Evolutionary conservation across 352 stramenopile species (phyloP).

Genomic region (Phytopythium aichiense): DNA sequence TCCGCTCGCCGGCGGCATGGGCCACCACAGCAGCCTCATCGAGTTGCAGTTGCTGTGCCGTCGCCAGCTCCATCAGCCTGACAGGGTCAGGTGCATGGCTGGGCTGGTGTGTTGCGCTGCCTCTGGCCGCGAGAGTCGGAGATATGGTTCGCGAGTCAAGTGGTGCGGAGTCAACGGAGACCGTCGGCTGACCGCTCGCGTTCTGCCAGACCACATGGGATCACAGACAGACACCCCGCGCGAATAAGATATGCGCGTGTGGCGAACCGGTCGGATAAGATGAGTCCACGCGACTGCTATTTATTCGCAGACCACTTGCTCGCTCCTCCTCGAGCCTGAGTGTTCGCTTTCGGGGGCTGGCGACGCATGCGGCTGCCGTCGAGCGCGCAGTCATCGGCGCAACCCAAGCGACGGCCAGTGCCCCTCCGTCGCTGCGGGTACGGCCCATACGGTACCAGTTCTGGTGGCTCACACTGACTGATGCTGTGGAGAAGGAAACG

Average conservation of each 20-base stretch:
- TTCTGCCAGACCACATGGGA: neutral
- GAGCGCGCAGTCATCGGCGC: neutral
- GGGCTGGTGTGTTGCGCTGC: too few relatives aligned
- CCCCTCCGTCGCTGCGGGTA: neutral
- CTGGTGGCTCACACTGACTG: neutral
- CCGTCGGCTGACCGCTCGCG: neutral
- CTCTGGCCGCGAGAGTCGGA: too few relatives aligned
- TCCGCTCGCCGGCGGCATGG: too few relatives aligned
- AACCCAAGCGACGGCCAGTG: neutral
- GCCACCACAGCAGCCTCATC: neutral
- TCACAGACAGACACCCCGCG: neutral
- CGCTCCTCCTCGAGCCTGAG: too few relatives aligned
- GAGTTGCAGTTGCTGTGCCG: too few relatives aligned
- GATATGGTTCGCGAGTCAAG: too few relatives aligned
- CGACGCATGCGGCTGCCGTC: too few relatives aligned
- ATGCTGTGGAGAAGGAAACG: neutral
- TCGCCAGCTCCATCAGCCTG: too few relatives aligned
- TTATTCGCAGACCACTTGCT: neutral
- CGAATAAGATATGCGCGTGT: neutral
- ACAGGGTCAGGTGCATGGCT: too few relatives aligned
- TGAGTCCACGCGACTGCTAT: too few relatives aligned
- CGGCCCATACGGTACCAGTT: neutral
- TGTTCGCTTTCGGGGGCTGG: too few relatives aligned
- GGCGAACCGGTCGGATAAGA: neutral
- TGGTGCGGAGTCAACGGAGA: too few relatives aligned